phyloP scores from a whole-genome alignment of 148 eudicot genomes.

The Chenopodium quinoa region DNA sequence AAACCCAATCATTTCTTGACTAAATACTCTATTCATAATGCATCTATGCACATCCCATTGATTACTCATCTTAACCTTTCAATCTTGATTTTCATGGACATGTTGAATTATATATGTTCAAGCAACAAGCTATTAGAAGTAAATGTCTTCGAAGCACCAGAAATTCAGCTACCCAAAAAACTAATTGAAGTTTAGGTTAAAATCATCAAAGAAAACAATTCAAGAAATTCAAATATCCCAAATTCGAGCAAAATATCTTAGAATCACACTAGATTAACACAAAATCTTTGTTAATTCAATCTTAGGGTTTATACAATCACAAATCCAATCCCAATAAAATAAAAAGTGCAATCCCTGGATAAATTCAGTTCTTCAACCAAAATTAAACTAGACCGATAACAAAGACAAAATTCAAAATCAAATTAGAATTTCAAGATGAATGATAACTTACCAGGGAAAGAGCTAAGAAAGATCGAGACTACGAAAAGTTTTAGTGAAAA shows the following conservation, averaged over 20 bases:
- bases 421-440: not conserved
- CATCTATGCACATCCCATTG: not conserved
- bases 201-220: not conserved
- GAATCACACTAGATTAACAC: not conserved
- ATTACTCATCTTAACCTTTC: not conserved
- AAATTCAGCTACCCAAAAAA: not conserved
- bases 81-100: no score
- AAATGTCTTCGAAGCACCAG: not conserved
- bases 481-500: slow-evolving; percentile 16
- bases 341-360: not conserved
- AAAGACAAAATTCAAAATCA: not conserved
- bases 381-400: no score
- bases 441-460: slow-evolving; percentile 37
- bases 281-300: not conserved
- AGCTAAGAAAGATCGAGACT: slow-evolving; percentile 34
- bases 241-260: not conserved
- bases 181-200: not conserved
- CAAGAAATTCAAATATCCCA: not conserved
- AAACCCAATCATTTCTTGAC: not conserved
- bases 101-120: no score
- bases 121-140: no score
- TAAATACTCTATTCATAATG: not conserved
- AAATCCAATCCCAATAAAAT: not conserved
- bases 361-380: no score
- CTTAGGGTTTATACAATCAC: not conserved